phyloP scores from a whole-genome alignment of 495 filamentous ascomycete genomes.

The Aspergillus bertholletiae region DNA sequence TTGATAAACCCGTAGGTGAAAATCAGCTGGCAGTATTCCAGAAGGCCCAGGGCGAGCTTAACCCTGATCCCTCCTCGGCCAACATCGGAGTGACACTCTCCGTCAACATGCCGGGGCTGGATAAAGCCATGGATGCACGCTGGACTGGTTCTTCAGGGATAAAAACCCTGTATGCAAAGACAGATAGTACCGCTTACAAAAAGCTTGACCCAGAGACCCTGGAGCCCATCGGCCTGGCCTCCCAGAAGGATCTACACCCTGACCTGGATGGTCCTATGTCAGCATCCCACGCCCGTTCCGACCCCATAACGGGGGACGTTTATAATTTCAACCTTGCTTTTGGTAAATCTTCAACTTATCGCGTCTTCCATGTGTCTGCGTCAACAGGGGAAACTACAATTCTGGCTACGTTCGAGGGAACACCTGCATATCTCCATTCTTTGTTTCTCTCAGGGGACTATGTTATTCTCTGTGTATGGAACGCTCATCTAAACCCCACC shows the following conservation, averaged over 20 bases:
- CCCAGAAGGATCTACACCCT: constrained; percentile 60
- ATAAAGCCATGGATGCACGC: constrained; percentile 7
- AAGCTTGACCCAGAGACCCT: constrained; percentile 65
- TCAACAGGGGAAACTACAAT: constrained; percentile 63
- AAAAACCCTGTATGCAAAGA: constrained; percentile 53
- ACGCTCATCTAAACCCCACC: constrained; percentile 53
- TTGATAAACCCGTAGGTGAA: no score
- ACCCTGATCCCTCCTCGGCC: constrained; percentile 21
- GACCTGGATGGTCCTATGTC: constrained; percentile 59
- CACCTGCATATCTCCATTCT: constrained; percentile 68
- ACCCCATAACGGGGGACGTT: constrained; percentile 70
- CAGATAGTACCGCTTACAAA: constrained; percentile 55
- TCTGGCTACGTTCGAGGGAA: constrained; percentile 58
- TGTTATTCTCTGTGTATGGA: constrained; percentile 66
- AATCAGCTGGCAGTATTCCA: no score
- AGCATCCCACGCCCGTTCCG: constrained; percentile 64
- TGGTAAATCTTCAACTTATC: constrained; percentile 50
- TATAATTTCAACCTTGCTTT: constrained; percentile 71
- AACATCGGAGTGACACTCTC: constrained; percentile 64
- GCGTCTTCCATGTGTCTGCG: constrained; percentile 59
- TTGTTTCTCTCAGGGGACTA: constrained; percentile 63
- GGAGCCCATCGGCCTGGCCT: constrained; percentile 59
- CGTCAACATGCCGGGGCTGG: constrained; percentile 51
- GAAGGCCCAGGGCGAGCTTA: constrained; percentile 59
- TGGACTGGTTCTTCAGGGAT: constrained; percentile 30